A percentile compares a stretch with the other conserved stretches of the same genome.
These are phyloP conservation scores for Termitomyces sp. DNA, from an alignment of 768 basidiomycete species.

Conservation along the genomic window DNA sequence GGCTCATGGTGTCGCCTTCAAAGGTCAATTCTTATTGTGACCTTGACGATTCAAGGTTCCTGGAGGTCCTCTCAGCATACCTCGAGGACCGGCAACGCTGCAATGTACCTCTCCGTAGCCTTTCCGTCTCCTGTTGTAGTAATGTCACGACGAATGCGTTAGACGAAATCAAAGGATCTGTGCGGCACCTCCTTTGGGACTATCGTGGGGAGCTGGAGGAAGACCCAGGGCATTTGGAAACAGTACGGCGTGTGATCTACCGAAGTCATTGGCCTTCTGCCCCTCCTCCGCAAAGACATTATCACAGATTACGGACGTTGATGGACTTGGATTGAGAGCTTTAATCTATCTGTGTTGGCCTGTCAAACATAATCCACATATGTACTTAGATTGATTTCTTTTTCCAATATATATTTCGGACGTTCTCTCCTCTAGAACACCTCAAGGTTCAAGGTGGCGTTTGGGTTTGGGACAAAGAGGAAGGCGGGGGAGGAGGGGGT, in stretches of 20 bases:
- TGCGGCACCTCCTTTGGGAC: constrained; percentile 31
- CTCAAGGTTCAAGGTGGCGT: constrained; percentile 58
- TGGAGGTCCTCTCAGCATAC: constrained; percentile 31
- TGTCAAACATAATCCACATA: background rate
- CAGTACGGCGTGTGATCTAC: constrained; percentile 23
- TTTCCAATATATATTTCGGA: background rate
- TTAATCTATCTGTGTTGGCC: background rate
- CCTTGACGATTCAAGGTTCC: constrained; percentile 36
- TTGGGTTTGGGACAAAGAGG: constrained; percentile 76
- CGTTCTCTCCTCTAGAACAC: background rate
- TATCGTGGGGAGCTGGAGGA: constrained; percentile 21
- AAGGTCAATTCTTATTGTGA: constrained; percentile 29
- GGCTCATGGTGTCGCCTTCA: constrained; percentile 31
- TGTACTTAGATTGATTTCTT: background rate
- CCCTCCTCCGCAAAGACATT: constrained; percentile 22
- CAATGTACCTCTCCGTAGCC: constrained; percentile 24
- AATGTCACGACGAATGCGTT: constrained; percentile 22
- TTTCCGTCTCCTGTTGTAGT: constrained; percentile 30
- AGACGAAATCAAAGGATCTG: constrained; percentile 20
- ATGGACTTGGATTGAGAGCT: constrained; percentile 20
- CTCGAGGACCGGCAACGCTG: constrained; percentile 25
- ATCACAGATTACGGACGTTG: constrained; percentile 27
- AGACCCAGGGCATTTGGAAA: constrained; percentile 16
- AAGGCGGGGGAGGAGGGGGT: constrained; percentile 68
- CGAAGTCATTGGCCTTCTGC: constrained; percentile 16